phyloP scores from a whole-genome alignment of 352 stramenopile species.

The Thraustochytrium sp. region DNA sequence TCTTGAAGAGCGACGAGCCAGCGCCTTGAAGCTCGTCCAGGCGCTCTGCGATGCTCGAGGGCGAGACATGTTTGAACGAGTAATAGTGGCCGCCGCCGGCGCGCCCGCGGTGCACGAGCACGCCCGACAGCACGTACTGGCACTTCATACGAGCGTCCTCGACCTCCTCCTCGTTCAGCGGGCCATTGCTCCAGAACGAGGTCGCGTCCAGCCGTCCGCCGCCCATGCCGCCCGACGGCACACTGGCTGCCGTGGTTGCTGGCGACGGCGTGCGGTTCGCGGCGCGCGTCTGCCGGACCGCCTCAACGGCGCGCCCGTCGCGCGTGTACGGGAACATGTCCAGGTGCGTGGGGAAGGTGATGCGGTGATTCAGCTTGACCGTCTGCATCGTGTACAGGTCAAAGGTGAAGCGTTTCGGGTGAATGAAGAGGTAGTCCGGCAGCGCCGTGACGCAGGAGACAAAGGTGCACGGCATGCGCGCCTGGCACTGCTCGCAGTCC shows the following conservation, averaged over 20 bases:
- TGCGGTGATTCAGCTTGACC: constrained; percentile 98
- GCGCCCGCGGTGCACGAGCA: constrained; percentile 95
- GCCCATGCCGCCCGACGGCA: too few relatives aligned
- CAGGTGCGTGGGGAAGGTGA: constrained; percentile 90
- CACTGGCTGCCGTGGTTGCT: too few relatives aligned
- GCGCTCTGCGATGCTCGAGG: not conserved
- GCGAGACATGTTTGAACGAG: constrained; percentile 53
- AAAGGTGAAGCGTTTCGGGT: constrained; percentile 98
- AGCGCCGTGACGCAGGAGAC: constrained; percentile 67
- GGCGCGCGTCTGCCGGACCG: not conserved
- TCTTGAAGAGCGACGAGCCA: not conserved
- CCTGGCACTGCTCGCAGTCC: constrained; percentile 76
- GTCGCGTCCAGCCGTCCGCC: constrained; percentile 1
- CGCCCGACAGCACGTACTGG: constrained; percentile 88
- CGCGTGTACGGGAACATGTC: constrained; percentile 99
- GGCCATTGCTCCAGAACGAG: constrained; percentile 4
- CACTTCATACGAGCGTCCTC: not conserved
- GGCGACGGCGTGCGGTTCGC: too few relatives aligned
- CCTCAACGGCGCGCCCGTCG: constrained; percentile 65
- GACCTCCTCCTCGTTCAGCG: not conserved
- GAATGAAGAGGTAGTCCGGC: constrained; percentile 93
- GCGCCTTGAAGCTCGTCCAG: not conserved
- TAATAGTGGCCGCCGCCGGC: constrained; percentile 99
- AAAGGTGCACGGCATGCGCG: constrained; percentile 57
- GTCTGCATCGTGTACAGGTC: constrained; percentile 99